These are phyloP conservation scores for Capsella rubella DNA, from an alignment of 441 rosid species.

Conservation along the genomic window DNA sequence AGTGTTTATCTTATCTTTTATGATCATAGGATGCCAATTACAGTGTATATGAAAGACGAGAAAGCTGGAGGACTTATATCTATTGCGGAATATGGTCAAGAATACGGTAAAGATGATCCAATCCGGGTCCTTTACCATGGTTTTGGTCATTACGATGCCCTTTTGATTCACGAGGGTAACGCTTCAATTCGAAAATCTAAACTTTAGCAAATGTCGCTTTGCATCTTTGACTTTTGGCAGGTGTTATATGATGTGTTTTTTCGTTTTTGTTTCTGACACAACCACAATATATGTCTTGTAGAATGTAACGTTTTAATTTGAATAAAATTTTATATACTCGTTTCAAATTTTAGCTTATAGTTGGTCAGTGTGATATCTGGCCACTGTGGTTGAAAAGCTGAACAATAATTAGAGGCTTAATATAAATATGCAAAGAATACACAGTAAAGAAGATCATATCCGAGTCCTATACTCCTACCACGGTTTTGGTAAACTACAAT, in stretches of 20 bases:
- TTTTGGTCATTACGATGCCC: slow-evolving; percentile 88
- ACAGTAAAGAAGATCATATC: too few species aligned
- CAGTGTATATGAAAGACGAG: slow-evolving; percentile 75
- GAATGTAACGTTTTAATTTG: background rate
- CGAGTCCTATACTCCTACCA: background rate
- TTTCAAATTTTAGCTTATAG: background rate
- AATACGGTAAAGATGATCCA: slow-evolving; percentile 79
- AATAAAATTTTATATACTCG: background rate
- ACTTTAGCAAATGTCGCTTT: slow-evolving; percentile 44
- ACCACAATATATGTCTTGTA: slow-evolving; percentile 3
- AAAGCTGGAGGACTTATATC: slow-evolving; percentile 73
- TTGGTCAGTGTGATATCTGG: background rate
- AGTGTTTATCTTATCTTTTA: background rate
- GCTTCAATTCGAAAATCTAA: slow-evolving; percentile 56
- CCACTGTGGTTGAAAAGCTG: background rate
- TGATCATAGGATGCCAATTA: slow-evolving; percentile 79
- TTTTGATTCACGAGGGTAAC: slow-evolving; percentile 59
- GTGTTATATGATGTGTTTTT: background rate
- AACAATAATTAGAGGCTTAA: background rate
- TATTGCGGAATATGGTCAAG: slow-evolving; percentile 91
- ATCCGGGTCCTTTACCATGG: slow-evolving; percentile 84
- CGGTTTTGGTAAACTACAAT: background rate
- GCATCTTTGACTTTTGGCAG: background rate
- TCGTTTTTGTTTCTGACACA: background rate
- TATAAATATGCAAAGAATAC: too few species aligned